Base-by-base conservation (phyloP, 306 rosid species). In the Cyclanthera cordifolia region DNA sequence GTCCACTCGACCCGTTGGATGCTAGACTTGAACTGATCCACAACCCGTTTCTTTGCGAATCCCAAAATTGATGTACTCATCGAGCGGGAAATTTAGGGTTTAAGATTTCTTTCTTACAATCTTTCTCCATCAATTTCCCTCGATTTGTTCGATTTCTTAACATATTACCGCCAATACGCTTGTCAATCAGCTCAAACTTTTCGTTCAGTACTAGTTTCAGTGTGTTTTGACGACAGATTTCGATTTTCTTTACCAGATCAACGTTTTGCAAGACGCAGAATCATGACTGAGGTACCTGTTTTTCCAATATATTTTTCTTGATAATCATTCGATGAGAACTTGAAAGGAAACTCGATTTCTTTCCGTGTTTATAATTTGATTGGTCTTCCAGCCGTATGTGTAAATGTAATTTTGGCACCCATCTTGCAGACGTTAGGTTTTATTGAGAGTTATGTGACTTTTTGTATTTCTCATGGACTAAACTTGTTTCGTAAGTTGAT, bases 271-370 rank as follows among this genome's bases (percentile, higher is more conserved):
- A 80, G 83, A 56, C 71, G 43, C 78, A 59, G 13, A 67, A 70
- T 84, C 76, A 89, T 89, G 93, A 89, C 96, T 67, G 96, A 86
- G 88, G 94, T 86, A 84, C 58, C 55, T 55, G 41, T 54, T 47
- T 21, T 17, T 15, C 24, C 23, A 13, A 13, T 4, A 19, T 9
- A 20, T 63, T 54, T 32, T 63, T 70, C 17, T 20, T 12, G 16
- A 12, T 56, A 3, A 34, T 8, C 6, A 15, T 23, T 41, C 19
- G n/a, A 15, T 27, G 32, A 6, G 47, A 63, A 20, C 51, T 63
- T 41, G 19, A 21, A 20, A 63, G 11, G 15, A 17, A 20, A 17
- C 51, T 63, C n/a, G 69, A 63, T 63, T 20, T 63, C 25, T 11
- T 63, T 63, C 50, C 17, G 20, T 32, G 46, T 63, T 4, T 8